Conservation (phyloP, 352 stramenopile genomes). For the Paralagenidium karlingii region DNA sequence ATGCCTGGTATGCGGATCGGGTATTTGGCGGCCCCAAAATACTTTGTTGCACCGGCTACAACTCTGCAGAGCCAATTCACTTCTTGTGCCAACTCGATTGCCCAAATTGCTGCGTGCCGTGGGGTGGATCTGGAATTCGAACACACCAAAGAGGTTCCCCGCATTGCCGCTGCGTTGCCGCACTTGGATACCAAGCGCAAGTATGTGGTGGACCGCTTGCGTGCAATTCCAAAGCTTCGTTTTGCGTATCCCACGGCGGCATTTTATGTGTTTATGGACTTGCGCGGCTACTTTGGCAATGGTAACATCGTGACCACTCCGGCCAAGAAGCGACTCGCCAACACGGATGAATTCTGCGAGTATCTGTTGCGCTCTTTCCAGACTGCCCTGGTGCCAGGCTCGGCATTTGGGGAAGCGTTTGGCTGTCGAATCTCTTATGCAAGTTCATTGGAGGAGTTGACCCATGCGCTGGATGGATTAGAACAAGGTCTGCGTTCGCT, state of each 20-base stretch:
- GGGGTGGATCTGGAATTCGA: conserved; percentile 81
- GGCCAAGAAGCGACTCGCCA: conserved; percentile 14
- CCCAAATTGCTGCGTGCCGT: conserved; percentile 85
- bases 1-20: conserved; percentile 94
- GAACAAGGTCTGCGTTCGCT: conserved; percentile 40
- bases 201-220: conserved; percentile 77
- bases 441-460: conserved; percentile 79
- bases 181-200: conserved; percentile 82
- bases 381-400: conserved; percentile 90
- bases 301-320: background rate
- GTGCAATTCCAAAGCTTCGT: conserved; percentile 71
- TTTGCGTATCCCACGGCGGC: conserved; percentile 85
- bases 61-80: conserved; percentile 95
- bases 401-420: conserved; percentile 89
- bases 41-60: conserved; percentile 77
- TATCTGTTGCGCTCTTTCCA: conserved; percentile 86
- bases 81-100: conserved; percentile 87
- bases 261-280: conserved; percentile 94
- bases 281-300: conserved; percentile 70
- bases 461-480: conserved; percentile 46
- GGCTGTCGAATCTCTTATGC: conserved; percentile 93
- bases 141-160: conserved; percentile 19
- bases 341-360: conserved; percentile 74
- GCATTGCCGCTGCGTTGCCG: conserved; percentile 33
- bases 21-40: conserved; percentile 75